These are phyloP conservation scores for Amborella trichopoda DNA, from an alignment of 164 flowering plant species.

Conservation along the genomic window DNA sequence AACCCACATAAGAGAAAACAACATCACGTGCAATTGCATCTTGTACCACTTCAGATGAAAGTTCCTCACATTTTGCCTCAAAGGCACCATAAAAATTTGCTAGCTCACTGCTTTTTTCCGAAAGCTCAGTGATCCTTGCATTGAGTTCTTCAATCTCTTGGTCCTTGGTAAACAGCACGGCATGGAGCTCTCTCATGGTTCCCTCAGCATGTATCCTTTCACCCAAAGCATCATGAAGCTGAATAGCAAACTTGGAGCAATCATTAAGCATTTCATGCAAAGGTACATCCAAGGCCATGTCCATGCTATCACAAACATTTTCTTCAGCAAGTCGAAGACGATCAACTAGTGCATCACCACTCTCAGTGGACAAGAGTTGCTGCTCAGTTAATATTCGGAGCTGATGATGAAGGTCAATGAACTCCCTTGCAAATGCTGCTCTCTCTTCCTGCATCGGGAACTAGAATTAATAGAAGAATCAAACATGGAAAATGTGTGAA, in stretches of 20 bases:
- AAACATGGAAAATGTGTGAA: background rate
- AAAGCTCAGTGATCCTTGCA: constrained; percentile 32
- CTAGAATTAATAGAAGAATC: constrained; percentile 1
- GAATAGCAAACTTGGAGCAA: constrained; percentile 23
- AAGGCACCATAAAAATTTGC: background rate
- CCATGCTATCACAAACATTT: constrained; percentile 7
- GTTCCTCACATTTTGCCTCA: background rate
- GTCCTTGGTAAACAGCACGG: constrained; percentile 30
- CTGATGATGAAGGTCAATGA: constrained; percentile 23
- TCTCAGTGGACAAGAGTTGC: constrained; percentile 10
- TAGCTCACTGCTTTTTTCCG: constrained; percentile 4
- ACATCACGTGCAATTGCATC: constrained; percentile 18
- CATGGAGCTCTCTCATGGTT: constrained; percentile 39
- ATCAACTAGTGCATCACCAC: constrained; percentile 12
- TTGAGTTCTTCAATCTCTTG: constrained; percentile 52
- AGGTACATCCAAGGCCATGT: constrained; percentile 3
- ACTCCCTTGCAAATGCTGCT: constrained; percentile 23
- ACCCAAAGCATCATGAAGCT: constrained; percentile 24
- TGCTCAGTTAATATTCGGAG: constrained; percentile 21
- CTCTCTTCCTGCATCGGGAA: constrained; percentile 55
- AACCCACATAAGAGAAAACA: constrained; percentile 15
- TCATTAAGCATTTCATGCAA: constrained; percentile 28
- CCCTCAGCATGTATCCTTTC: constrained; percentile 28
- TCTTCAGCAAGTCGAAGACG: constrained; percentile 13
- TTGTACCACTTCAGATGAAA: background rate